Evolutionary conservation across 2,329 filamentous ascomycete genomes (phyloP), one percentile per base, ranked within the genome.

Genomic region (Bimuria novae-zelandiae): DNA sequence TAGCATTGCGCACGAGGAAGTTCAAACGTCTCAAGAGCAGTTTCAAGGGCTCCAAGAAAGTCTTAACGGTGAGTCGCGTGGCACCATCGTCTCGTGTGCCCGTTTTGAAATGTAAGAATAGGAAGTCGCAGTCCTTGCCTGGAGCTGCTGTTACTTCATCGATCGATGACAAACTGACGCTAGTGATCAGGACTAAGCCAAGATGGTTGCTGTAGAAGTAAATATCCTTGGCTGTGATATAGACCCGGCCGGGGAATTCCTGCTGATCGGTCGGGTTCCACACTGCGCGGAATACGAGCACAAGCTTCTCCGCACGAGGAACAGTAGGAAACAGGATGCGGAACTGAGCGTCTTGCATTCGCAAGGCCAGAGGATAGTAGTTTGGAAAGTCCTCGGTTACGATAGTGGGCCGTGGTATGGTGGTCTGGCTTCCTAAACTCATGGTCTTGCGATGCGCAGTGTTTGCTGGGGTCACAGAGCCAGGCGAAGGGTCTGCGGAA

Each of bases 151-250:
- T 97, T 36, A 97, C 90, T 73, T 97, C 94, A 7, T 86, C 85
- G 51, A 99, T 90, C 17, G 83, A 86, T 49, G 87, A 83, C 52
- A 99, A 80, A 49, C 82, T 85, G 45, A 95, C 84, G 14, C 84
- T 84, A 45, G 92, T 93, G 1, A 93, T 89, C 30, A 96, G 81
- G 0, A 97, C 89, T 5, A 99, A 82, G 5, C 94, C 94, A 71
- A 97, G 86, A 68, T 97, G 90, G 67, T 97, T 89, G 64, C 92
- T 95, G 75, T 97, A 99, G 69, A 99, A 97, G 73, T 96, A 97
- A 71, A 99, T 86, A 59, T 92, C 89, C 56, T 88, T 86, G 0
- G 88, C 82, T 0, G 93, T 97, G 54, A 96, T 87, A 71, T 95
- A 99, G 21, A 96, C 86, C 48, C 94, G 85, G 0, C 94, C 88